Evolutionary conservation across 2,329 filamentous ascomycete species (phyloP).

Genomic region (Aspergillus uvarum): DNA sequence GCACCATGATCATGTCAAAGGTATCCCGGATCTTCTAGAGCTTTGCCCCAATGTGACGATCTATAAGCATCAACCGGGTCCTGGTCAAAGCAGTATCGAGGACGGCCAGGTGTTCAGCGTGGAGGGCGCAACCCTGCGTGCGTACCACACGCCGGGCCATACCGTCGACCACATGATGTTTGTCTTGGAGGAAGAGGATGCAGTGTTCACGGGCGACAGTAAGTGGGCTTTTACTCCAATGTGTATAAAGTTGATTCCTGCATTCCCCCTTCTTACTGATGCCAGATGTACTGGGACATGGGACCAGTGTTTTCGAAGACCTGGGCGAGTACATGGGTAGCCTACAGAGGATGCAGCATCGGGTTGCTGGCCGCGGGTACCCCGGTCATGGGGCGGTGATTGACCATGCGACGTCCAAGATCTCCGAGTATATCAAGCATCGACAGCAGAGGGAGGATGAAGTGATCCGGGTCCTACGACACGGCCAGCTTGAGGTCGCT

Average conservation of each 20-base stretch:
- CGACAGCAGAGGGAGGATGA: conserved; percentile 76
- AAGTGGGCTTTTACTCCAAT: conserved; percentile 17
- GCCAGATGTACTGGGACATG: conserved; percentile 73
- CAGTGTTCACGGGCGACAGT: conserved; percentile 84
- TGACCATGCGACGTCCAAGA: conserved; percentile 67
- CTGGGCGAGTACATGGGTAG: conserved; percentile 67
- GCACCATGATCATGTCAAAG: conserved; percentile 83
- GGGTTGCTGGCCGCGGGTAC: conserved; percentile 67
- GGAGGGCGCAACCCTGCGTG: conserved; percentile 60
- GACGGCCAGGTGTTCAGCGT: conserved; percentile 56
- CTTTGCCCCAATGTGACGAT: conserved; percentile 64
- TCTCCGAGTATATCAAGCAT: conserved; percentile 81
- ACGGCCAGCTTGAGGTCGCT: conserved; percentile 36
- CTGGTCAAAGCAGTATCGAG: conserved; percentile 53
- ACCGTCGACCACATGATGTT: conserved; percentile 80
- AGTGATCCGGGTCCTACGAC: conserved; percentile 64
- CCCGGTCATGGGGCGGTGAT: conserved; percentile 85
- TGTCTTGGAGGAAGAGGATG: conserved; percentile 71
- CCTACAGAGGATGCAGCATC: conserved; percentile 65
- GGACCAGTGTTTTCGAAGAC: conserved; percentile 82
- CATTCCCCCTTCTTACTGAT: conserved; percentile 3
- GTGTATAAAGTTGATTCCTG: neutral
- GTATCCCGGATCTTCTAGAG: conserved; percentile 66
- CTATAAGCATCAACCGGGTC: conserved; percentile 64
- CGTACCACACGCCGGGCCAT: conserved; percentile 71